These are phyloP conservation scores for Cordyceps militaris DNA, from an alignment of 2,329 filamentous ascomycete genomes.

Conservation along the genomic window DNA sequence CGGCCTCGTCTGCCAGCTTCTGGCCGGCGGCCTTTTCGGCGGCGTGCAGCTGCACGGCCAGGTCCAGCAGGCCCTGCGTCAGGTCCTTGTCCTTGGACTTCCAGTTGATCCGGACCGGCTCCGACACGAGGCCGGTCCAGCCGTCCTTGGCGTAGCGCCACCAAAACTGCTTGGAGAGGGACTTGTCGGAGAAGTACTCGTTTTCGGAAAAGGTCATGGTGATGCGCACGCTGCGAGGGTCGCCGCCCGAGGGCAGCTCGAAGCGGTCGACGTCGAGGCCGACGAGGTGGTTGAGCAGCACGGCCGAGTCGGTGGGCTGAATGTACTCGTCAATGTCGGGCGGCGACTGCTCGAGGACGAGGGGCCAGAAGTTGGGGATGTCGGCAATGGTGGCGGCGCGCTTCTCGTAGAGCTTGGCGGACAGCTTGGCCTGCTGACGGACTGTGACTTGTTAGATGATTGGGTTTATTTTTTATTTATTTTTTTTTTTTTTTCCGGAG, in stretches of 20 bases:
- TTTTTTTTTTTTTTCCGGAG: neutral
- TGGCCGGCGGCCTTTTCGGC: conserved; percentile 46
- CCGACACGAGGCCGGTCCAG: conserved; percentile 73
- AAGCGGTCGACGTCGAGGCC: conserved; percentile 70
- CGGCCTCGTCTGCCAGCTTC: conserved; percentile 31
- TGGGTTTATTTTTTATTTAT: neutral
- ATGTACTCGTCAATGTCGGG: conserved; percentile 84
- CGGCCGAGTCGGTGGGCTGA: conserved; percentile 67
- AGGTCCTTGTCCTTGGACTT: conserved; percentile 72
- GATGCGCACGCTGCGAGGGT: conserved; percentile 74
- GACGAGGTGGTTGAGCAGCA: conserved; percentile 63
- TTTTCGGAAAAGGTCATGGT: conserved; percentile 75
- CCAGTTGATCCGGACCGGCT: conserved; percentile 85
- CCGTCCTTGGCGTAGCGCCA: conserved; percentile 63
- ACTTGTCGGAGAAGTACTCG: conserved; percentile 69
- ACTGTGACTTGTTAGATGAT: conserved; percentile 40
- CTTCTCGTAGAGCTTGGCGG: conserved; percentile 66
- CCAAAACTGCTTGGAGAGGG: conserved; percentile 88
- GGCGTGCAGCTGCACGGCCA: conserved; percentile 62
- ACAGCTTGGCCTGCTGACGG: conserved; percentile 63
- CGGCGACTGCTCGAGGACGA: conserved; percentile 83
- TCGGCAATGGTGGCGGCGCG: conserved; percentile 62
- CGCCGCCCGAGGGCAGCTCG: conserved; percentile 63
- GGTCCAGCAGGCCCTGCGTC: conserved; percentile 70
- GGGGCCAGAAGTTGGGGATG: conserved; percentile 89